Conservation (phyloP, 495 filamentous ascomycete species). For the Lentithecium fluviatile region DNA sequence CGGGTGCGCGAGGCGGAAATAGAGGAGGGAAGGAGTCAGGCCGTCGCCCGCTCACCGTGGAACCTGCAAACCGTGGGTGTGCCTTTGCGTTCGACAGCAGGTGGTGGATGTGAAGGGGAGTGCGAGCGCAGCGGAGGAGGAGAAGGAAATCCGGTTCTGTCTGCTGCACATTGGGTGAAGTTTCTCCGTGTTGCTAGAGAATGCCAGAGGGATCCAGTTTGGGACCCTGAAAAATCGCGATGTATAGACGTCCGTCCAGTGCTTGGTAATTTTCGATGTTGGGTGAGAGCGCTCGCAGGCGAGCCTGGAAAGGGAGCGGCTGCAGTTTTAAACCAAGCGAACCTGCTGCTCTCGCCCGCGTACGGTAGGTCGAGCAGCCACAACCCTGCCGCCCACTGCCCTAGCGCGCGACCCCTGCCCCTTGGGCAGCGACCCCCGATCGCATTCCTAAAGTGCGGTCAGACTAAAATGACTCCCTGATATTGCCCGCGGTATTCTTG, state of each 20-base stretch:
- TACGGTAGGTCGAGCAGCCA: too few species aligned
- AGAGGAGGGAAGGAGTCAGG: conserved; percentile 24
- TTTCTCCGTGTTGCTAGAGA: background rate
- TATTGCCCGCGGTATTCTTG: background rate
- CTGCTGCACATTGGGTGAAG: conserved; percentile 39
- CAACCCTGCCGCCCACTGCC: too few species aligned
- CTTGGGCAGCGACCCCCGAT: background rate
- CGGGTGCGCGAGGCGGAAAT: background rate
- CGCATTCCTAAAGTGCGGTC: background rate
- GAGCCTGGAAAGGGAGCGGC: background rate
- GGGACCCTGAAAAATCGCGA: conserved; percentile 10
- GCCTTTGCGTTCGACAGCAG: conserved; percentile 31
- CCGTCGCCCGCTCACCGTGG: conserved; percentile 33
- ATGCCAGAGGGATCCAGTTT: conserved; percentile 32
- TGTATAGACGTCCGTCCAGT: conserved; percentile 16
- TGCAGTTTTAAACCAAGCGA: conserved; percentile 2
- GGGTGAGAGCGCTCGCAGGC: conserved; percentile 12
- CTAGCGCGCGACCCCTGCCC: background rate
- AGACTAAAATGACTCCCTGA: background rate
- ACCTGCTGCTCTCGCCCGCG: too few species aligned
- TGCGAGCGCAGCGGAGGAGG: conserved; percentile 34
- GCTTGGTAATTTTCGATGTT: conserved; percentile 28
- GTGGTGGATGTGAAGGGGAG: conserved; percentile 25
- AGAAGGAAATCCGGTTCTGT: conserved; percentile 28
- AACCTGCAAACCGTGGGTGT: conserved; percentile 30